Percentiles rank a stretch among this genome's conserved stretches.
phyloP scores from a whole-genome alignment of 1,284 basidiomycete species.

The Cutaneotrichosporon sp. region DNA sequence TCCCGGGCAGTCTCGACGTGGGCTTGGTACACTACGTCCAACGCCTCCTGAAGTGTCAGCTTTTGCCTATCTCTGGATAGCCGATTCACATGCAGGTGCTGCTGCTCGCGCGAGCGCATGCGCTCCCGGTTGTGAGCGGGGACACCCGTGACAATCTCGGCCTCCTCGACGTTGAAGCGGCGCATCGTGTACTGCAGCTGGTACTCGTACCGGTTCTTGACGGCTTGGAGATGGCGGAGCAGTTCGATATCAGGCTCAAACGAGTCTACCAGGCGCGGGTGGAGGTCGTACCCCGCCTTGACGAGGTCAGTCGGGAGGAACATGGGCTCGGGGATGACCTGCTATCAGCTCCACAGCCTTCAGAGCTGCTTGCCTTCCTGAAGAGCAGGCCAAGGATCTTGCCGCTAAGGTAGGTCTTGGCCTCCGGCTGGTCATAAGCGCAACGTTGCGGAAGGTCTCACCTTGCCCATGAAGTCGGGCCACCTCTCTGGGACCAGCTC shows the following conservation, averaged over 20 bases:
- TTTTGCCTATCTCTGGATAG: too few relatives aligned
- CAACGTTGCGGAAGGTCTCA: slow-evolving; percentile 11
- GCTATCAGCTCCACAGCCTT: background rate
- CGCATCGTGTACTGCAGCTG: slow-evolving; percentile 40
- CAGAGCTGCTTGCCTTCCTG: slow-evolving; percentile 34
- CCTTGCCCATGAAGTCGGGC: slow-evolving; percentile 55
- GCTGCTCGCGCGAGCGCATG: slow-evolving; percentile 36
- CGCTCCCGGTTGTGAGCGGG: slow-evolving; percentile 40
- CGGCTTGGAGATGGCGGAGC: slow-evolving; percentile 26
- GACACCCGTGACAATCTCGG: slow-evolving; percentile 43
- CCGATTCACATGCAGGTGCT: slow-evolving; percentile 15
- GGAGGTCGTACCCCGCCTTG: slow-evolving; percentile 4
- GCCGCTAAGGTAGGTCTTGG: slow-evolving; percentile 33
- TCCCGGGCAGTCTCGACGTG: slow-evolving; percentile 30
- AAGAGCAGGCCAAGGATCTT: slow-evolving; percentile 50
- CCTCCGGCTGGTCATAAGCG: slow-evolving; percentile 24
- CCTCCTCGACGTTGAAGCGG: slow-evolving; percentile 43
- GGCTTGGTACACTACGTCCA: slow-evolving; percentile 35
- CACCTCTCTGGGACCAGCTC: slow-evolving; percentile 37
- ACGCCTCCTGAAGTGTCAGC: slow-evolving; percentile 34
- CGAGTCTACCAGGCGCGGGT: slow-evolving; percentile 23
- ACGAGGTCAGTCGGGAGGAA: slow-evolving; percentile 37
- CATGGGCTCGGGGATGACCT: slow-evolving; percentile 41
- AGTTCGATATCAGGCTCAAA: slow-evolving; percentile 12
- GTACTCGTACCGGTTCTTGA: slow-evolving; percentile 44